A percentile compares a stretch with the other conserved stretches of the same genome.
Evolutionary conservation across 176 grass and related monocot species (phyloP).

Genomic region (Stipa capillata): DNA sequence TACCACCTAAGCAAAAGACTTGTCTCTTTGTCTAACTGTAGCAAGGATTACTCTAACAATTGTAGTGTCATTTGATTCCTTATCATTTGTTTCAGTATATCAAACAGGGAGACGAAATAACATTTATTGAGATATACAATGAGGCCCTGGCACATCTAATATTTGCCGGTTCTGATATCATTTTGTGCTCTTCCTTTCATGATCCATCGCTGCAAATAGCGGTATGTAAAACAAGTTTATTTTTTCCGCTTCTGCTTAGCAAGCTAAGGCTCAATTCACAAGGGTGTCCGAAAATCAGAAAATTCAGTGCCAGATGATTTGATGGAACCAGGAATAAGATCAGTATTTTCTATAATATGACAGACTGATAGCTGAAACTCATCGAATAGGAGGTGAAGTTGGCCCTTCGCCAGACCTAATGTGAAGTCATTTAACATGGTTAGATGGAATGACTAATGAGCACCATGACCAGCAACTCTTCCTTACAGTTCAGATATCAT

Average conservation of each 20-base stretch:
- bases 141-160: slow-evolving; percentile 44
- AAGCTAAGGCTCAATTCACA: not conserved
- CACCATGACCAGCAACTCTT: not conserved
- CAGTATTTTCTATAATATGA: not conserved
- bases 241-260: not conserved
- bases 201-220: slow-evolving; percentile 34
- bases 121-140: slow-evolving; percentile 30
- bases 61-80: not conserved
- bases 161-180: slow-evolving; percentile 52
- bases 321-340: not conserved
- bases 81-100: slow-evolving; percentile 10
- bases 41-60: too few relatives aligned
- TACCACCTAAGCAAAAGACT: too few relatives aligned
- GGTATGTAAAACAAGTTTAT: slow-evolving; percentile 22
- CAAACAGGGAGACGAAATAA: slow-evolving; percentile 24
- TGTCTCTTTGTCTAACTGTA: too few relatives aligned
- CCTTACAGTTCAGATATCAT: not conserved
- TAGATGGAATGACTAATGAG: not conserved
- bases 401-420: not conserved
- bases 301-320: too few relatives aligned
- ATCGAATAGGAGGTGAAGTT: not conserved
- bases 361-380: not conserved
- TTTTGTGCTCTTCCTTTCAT: slow-evolving; percentile 55
- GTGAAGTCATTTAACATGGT: not conserved
- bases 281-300: not conserved